Evolutionary conservation across 2,329 filamentous ascomycete species (phyloP).

Genomic region (Dichotomopilus funicola): DNA sequence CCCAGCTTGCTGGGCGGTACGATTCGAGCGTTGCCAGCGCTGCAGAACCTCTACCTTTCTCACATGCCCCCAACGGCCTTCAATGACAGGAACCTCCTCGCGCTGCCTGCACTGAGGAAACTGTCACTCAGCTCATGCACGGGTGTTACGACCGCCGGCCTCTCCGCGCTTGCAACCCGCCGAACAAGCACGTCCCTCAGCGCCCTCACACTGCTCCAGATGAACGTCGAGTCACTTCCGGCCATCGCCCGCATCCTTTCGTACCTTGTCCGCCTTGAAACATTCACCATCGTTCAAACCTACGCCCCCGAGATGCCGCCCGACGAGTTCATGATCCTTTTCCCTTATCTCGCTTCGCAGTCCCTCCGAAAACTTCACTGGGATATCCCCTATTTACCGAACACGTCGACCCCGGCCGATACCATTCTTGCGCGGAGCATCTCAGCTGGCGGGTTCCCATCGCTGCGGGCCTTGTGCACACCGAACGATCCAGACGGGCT

Average conservation of each 20-base stretch:
- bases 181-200: conserved; percentile 39
- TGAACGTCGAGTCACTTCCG: conserved; percentile 50
- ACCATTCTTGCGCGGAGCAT: conserved; percentile 60
- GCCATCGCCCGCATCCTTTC: conserved; percentile 54
- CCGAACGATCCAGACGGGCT: conserved; percentile 64
- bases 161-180: conserved; percentile 51
- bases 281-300: conserved; percentile 50
- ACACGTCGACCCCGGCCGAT: conserved; percentile 45
- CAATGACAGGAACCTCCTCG: conserved; percentile 48
- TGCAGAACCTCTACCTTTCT: conserved; percentile 55
- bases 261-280: conserved; percentile 42
- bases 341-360: conserved; percentile 54
- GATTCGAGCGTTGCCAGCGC: conserved; percentile 44
- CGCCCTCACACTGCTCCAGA: conserved; percentile 49
- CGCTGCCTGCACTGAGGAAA: conserved; percentile 48
- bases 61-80: conserved; percentile 51
- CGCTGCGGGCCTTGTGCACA: conserved; percentile 51
- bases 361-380: conserved; percentile 53
- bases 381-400: conserved; percentile 49
- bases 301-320: conserved; percentile 49
- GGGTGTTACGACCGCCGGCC: conserved; percentile 49
- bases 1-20: conserved; percentile 46
- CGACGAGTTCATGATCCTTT: conserved; percentile 53
- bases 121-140: conserved; percentile 50
- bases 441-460: conserved; percentile 54